A percentile compares a stretch with the other conserved stretches of the same genome.
Conservation (phyloP, 768 basidiomycete genomes). For the Suillus hirtellus region DNA sequence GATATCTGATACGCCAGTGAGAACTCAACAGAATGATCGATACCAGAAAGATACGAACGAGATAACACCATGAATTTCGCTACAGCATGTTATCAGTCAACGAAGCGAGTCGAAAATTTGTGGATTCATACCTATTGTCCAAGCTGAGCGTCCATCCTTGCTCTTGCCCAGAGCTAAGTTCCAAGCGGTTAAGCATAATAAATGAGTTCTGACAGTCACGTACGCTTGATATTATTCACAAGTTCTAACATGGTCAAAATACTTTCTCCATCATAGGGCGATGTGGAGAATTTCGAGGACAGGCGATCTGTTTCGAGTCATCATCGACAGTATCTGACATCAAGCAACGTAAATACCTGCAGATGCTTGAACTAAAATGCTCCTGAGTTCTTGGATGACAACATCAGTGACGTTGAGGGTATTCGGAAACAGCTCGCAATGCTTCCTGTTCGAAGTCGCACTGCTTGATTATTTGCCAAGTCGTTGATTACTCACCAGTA, state of each 20-base stretch:
- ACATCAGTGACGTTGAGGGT: conserved; percentile 22
- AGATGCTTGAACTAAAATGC: conserved; percentile 28
- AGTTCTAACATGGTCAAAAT: conserved; percentile 29
- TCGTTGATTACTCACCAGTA: conserved; percentile 26
- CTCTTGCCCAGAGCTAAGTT: conserved; percentile 1
- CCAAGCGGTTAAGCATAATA: background rate
- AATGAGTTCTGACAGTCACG: background rate
- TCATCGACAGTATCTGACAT: background rate
- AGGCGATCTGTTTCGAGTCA: conserved; percentile 24
- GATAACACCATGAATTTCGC: conserved; percentile 33
- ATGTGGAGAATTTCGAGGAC: conserved; percentile 34
- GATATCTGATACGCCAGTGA: conserved; percentile 20
- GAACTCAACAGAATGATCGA: background rate
- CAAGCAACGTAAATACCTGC: conserved; percentile 20
- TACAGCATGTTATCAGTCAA: conserved; percentile 9
- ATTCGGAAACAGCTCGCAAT: conserved; percentile 33
- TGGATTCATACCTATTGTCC: conserved; percentile 26
- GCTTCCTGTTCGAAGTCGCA: conserved; percentile 20
- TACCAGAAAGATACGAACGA: conserved; percentile 22
- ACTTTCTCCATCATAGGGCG: conserved; percentile 25
- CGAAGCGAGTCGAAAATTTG: background rate
- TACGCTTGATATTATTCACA: conserved; percentile 31
- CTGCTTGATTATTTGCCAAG: background rate
- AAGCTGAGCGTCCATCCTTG: conserved; percentile 20
- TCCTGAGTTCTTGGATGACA: conserved; percentile 22